A percentile compares a stretch with the other conserved stretches of the same genome.
These are phyloP conservation scores for Pharnaceum exiguum DNA, from an alignment of 148 eudicot genomes.

Conservation along the genomic window DNA sequence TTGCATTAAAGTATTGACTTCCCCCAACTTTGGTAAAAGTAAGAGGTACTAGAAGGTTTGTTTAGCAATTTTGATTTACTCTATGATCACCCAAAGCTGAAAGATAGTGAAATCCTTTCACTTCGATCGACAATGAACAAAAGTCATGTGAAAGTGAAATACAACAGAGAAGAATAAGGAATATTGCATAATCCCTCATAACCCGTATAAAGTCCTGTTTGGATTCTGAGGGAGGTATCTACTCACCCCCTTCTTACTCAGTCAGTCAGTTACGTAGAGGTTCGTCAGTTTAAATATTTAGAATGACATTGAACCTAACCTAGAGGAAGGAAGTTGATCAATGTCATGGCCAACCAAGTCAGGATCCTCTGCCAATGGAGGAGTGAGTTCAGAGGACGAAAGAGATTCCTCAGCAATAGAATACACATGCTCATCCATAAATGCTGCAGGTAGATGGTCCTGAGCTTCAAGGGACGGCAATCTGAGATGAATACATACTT, in stretches of 20 bases:
- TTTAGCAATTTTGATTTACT: no score
- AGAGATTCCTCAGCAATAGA: constrained; percentile 85
- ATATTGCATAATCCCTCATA: no score
- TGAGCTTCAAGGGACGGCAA: constrained; percentile 33
- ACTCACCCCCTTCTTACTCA: no score
- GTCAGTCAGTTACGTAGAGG: no score
- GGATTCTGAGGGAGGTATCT: no score
- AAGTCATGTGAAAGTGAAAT: neutral
- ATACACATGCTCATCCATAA: constrained; percentile 23
- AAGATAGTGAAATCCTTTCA: no score
- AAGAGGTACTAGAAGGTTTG: no score
- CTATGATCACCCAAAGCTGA: no score
- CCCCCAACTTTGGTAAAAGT: no score
- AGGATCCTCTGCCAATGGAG: constrained; percentile 42
- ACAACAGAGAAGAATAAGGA: neutral
- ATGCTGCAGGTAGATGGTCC: constrained; percentile 27
- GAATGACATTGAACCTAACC: constrained; percentile 30
- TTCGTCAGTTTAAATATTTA: neutral
- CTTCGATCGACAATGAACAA: no score
- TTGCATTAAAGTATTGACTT: no score
- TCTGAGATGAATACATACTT: constrained; percentile 32
- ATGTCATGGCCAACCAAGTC: constrained; percentile 29
- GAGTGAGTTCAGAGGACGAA: constrained; percentile 70
- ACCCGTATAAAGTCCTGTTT: no score
- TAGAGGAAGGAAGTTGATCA: constrained; percentile 33